Evolutionary conservation across 1,139 yeast species (phyloP).

Genomic region (Pichia sp.): DNA sequence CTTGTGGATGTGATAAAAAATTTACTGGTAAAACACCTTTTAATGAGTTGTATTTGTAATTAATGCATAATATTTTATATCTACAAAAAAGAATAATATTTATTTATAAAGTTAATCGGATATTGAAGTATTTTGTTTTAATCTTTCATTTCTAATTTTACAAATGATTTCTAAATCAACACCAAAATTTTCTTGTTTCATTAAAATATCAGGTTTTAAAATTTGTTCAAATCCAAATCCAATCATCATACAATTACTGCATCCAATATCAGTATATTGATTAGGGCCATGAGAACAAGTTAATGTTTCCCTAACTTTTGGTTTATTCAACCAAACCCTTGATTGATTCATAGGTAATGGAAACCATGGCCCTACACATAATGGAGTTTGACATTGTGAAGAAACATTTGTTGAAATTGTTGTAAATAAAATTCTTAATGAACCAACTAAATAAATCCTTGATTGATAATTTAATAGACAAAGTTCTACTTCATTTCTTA

Average conservation of each 20-base stretch:
- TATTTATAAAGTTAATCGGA: too few species aligned
- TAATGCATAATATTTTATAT: too few species aligned
- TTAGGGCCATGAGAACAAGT: neutral
- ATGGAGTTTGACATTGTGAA: neutral
- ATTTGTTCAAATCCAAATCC: neutral
- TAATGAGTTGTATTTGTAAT: constrained; percentile 24
- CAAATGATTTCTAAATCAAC: neutral
- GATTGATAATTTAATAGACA: constrained; percentile 5
- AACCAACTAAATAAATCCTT: constrained; percentile 1
- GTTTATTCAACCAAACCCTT: too few species aligned
- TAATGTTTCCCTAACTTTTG: neutral
- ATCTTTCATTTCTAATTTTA: neutral
- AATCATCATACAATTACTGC: neutral
- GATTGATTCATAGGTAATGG: neutral
- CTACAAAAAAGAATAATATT: too few species aligned
- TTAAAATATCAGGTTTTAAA: neutral
- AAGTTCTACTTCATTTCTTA: neutral
- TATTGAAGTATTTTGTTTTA: neutral
- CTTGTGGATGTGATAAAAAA: constrained; percentile 33
- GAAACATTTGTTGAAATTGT: neutral
- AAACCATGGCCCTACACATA: neutral
- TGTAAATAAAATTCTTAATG: neutral
- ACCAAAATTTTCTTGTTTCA: neutral
- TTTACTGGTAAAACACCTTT: constrained; percentile 23
- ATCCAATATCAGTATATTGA: constrained; percentile 4